Conservation (phyloP, 2,329 filamentous ascomycete genomes). For the Colletotrichum trifolii region DNA sequence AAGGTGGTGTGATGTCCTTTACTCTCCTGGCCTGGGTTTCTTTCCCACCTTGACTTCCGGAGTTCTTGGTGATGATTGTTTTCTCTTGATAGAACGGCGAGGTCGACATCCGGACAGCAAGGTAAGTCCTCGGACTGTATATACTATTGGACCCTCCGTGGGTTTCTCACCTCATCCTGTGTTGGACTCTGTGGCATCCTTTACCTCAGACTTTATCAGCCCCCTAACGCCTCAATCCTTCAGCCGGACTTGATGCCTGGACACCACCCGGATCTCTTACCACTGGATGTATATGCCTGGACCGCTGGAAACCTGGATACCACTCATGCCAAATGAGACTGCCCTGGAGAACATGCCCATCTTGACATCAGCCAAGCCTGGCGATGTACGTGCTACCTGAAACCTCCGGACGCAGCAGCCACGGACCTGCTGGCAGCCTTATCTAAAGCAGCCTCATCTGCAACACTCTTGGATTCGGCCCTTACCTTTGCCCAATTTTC, state of each 20-base stretch:
- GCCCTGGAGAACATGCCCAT: neutral
- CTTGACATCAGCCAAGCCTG: neutral
- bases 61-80: constrained; percentile 34
- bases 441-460: too few species aligned
- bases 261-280: constrained; percentile 11
- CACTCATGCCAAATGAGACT: too few species aligned
- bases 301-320: neutral
- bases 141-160: constrained; percentile 19
- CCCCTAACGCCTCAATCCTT: constrained; percentile 19
- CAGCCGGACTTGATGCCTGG: constrained; percentile 17
- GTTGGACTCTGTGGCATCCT: neutral
- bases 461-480: too few species aligned
- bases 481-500: too few species aligned
- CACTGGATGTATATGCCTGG: constrained; percentile 10
- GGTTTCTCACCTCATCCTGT: constrained; percentile 17
- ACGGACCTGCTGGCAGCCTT: too few species aligned
- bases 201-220: constrained; percentile 3
- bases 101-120: constrained; percentile 37
- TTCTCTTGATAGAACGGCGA: constrained; percentile 33
- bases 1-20: constrained; percentile 34
- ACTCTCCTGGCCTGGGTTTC: constrained; percentile 33
- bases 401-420: neutral
- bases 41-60: constrained; percentile 34
- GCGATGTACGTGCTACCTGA: neutral
- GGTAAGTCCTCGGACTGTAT: constrained; percentile 37